Evolutionary conservation across 257 asterid species (phyloP), one percentile per base, ranked within the genome.

Genomic region (Cruciata laevipes): DNA sequence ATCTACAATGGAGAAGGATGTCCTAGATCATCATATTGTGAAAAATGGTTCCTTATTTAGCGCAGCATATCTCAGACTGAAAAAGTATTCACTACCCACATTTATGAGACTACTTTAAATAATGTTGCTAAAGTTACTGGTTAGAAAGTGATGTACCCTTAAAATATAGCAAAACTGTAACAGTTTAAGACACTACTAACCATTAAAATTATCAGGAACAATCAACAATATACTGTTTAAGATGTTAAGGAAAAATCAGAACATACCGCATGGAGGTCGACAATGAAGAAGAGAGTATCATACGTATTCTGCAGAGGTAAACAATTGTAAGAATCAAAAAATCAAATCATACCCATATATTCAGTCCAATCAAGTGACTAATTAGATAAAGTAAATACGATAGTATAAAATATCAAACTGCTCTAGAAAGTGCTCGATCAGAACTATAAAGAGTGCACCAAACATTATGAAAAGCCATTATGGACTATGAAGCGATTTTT

Each of bases 241-340:
- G 25, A 42, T 14, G 13, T 40, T 51, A 65, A 65, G 6, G 27
- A 51, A 42, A 49, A 59, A 68, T 31, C 31, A 32, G 74, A 71
- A 73, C 89, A 71, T 88, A 94, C 99, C 93, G 99, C 99, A 76
- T 94, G 99, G 71, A 94, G 97, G 80, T 94, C 99, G 85, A 94
- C 99, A 56, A 94, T 90, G 85, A 94, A 88, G 81, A 85, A 94
- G 68, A 90, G 84, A 4, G 99, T 94, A 69, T 90, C 99, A 10
- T 87, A 84, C 17, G 83, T 78, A 76, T 94, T 82, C 97, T 94
- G 97, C 90, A 84, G 74, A 71, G 79, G 68, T 57, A 75, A 77
- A 79, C 47, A 53, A 56, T 59, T n/a, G n/a, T 61, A 3, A 44
- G 9, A 51, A 17, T 7, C 7, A 56, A 67, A 47, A 73, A 37